These are phyloP conservation scores for Phytophthora brassicae DNA, from an alignment of 352 stramenopile genomes.

Conservation along the genomic window DNA sequence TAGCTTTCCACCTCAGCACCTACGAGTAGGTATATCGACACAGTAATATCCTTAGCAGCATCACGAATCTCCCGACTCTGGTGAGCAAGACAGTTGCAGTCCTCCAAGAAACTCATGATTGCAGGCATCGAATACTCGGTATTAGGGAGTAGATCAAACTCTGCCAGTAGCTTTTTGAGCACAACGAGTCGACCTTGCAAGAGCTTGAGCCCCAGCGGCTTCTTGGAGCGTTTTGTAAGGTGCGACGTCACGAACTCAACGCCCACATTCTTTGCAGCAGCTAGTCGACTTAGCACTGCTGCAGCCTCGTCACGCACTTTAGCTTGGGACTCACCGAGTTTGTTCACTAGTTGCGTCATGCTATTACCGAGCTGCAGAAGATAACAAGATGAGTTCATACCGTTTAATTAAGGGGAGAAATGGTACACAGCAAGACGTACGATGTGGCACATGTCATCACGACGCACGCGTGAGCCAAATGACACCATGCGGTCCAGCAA, in stretches of 20 bases:
- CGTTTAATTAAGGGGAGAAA: neutral
- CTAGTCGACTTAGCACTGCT: slow-evolving; percentile 42
- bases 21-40: slow-evolving; percentile 68
- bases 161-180: slow-evolving; percentile 56
- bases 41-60: slow-evolving; percentile 83
- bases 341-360: slow-evolving; percentile 78
- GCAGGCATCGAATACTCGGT: slow-evolving; percentile 55
- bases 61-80: slow-evolving; percentile 89
- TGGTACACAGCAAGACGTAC: slow-evolving; percentile 33
- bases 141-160: slow-evolving; percentile 54
- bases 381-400: slow-evolving; percentile 3
- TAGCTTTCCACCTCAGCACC: slow-evolving; percentile 67
- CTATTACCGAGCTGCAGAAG: slow-evolving; percentile 64
- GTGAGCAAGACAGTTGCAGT: slow-evolving; percentile 85
- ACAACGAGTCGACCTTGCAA: slow-evolving; percentile 63
- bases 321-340: slow-evolving; percentile 67
- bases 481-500: slow-evolving; percentile 63
- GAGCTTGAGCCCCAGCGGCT: slow-evolving; percentile 71
- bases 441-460: slow-evolving; percentile 68
- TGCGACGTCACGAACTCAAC: slow-evolving; percentile 64
- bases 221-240: slow-evolving; percentile 73
- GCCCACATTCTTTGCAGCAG: slow-evolving; percentile 64
- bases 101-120: slow-evolving; percentile 82
- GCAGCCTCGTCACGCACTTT: slow-evolving; percentile 78
- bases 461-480: slow-evolving; percentile 46